phyloP scores from a whole-genome alignment of 306 rosid species.

The Calophaca sinica region DNA sequence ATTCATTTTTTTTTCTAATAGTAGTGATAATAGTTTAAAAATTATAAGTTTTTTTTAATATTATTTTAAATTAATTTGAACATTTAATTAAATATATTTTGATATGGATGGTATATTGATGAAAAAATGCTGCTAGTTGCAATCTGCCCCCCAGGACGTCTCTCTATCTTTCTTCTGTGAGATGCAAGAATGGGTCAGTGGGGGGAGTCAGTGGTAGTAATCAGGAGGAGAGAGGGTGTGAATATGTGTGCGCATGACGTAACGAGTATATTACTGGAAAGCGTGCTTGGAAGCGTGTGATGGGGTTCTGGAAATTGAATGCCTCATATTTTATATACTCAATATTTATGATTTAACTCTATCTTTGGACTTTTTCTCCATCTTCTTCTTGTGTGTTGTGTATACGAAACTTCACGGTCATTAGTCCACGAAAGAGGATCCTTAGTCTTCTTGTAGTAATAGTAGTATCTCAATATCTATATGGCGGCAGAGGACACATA shows the following conservation, averaged over 20 bases:
- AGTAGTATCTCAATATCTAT: background rate
- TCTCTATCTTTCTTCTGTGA: conserved; percentile 26
- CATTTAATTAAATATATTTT: too few species aligned
- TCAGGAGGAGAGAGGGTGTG: background rate
- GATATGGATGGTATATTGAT: background rate
- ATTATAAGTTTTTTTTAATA: too few species aligned
- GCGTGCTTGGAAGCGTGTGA: conserved; percentile 89
- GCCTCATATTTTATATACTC: too few species aligned
- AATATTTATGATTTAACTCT: conserved; percentile 34
- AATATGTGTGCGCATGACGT: conserved; percentile 59
- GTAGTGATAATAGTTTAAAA: too few species aligned
- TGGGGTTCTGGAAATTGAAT: conserved; percentile 40
- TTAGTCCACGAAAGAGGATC: conserved; percentile 23
- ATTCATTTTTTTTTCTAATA: too few species aligned
- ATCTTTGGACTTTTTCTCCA: conserved; percentile 57
- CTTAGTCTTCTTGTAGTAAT: background rate
- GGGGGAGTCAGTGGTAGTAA: conserved; percentile 29
- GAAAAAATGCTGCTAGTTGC: conserved; percentile 1
- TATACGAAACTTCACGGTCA: conserved; percentile 42
- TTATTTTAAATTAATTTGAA: too few species aligned
- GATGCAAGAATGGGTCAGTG: conserved; percentile 43
- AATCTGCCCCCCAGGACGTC: conserved; percentile 43
- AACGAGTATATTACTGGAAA: conserved; percentile 42
- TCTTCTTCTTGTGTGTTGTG: background rate
- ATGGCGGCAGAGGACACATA: conserved; percentile 34